Evolutionary conservation across 768 basidiomycete species (phyloP).

Genomic region (Chalciporus chontae): DNA sequence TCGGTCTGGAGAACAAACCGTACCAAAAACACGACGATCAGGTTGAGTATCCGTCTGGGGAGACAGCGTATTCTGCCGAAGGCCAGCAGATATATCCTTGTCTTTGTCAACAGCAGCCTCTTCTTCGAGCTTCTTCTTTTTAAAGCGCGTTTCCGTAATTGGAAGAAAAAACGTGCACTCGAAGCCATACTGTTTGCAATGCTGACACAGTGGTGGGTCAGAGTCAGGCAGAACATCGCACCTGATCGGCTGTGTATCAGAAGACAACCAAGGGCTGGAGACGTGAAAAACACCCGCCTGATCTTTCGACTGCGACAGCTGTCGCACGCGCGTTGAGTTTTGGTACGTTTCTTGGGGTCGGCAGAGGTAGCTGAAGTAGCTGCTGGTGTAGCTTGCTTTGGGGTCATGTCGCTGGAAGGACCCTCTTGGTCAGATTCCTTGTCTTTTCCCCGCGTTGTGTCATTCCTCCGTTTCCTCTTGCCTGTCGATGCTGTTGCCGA

Average conservation of each 20-base stretch:
- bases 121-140: constrained; percentile 87
- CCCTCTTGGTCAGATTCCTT: constrained; percentile 62
- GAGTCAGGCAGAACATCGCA: constrained; percentile 84
- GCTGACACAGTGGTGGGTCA: constrained; percentile 82
- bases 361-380: constrained; percentile 30
- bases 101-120: constrained; percentile 45
- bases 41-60: constrained; percentile 46
- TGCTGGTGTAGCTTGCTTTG: constrained; percentile 32
- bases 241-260: constrained; percentile 26
- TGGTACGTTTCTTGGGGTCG: constrained; percentile 84
- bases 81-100: constrained; percentile 28
- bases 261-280: neutral
- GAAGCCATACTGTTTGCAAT: constrained; percentile 91
- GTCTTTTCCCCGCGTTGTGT: constrained; percentile 38
- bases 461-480: constrained; percentile 65
- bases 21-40: constrained; percentile 66
- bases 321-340: constrained; percentile 91
- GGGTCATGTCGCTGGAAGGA: constrained; percentile 43
- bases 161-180: constrained; percentile 98
- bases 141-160: constrained; percentile 98
- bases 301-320: constrained; percentile 90
- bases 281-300: constrained; percentile 40
- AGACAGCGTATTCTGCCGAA: constrained; percentile 37
- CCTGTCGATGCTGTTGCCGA: constrained; percentile 32
- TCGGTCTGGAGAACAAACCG: constrained; percentile 22